A percentile compares a stretch with the other conserved stretches of the same genome.
These are phyloP conservation scores for Aspergillus sp. DNA, from an alignment of 2,329 filamentous ascomycete species.

Conservation along the genomic window DNA sequence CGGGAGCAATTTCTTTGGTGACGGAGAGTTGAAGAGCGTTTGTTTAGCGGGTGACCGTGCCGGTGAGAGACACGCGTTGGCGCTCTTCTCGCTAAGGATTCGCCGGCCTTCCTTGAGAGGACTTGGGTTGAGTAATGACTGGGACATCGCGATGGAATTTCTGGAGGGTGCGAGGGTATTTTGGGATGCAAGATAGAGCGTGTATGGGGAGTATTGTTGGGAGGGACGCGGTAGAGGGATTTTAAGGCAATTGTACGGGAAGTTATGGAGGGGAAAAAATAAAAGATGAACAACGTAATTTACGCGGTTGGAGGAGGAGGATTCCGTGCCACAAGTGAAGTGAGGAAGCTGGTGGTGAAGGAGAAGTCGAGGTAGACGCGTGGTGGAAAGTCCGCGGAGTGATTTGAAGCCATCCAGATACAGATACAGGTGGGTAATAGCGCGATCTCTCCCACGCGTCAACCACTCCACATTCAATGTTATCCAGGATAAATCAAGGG, in stretches of 20 bases:
- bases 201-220: neutral
- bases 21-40: slow-evolving; percentile 23
- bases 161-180: neutral
- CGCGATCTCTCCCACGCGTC: slow-evolving; percentile 10
- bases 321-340: neutral
- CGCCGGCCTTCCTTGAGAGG: slow-evolving; percentile 39
- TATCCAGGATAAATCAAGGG: neutral
- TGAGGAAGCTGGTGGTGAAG: neutral
- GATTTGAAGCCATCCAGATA: slow-evolving; percentile 1
- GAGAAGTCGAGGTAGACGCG: slow-evolving; percentile 5
- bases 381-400: slow-evolving; percentile 1
- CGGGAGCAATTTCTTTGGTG: slow-evolving; percentile 33
- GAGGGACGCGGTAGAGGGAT: neutral
- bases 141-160: slow-evolving; percentile 1
- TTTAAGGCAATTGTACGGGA: neutral
- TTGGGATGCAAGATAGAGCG: neutral
- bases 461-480: slow-evolving; percentile 1
- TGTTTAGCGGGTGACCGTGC: slow-evolving; percentile 31
- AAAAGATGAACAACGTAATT: neutral
- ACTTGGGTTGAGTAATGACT: slow-evolving; percentile 27
- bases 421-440: slow-evolving; percentile 4
- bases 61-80: slow-evolving; percentile 42
- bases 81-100: slow-evolving; percentile 42
- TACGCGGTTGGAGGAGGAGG: neutral
- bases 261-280: neutral